Conservation (phyloP, 164 flowering plant genomes). For the Hamamelis virginiana region DNA sequence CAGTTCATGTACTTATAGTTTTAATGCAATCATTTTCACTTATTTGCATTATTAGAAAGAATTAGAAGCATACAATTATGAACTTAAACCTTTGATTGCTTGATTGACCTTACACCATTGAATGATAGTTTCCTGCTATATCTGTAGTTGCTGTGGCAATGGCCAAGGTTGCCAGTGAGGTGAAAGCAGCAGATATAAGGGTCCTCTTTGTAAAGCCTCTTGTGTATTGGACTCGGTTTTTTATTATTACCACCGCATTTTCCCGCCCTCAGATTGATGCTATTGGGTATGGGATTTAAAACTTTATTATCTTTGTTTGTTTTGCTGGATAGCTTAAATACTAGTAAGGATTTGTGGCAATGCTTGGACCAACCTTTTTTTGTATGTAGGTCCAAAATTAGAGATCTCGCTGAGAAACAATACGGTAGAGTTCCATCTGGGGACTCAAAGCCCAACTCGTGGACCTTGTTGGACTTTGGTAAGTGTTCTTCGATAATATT, state of each 20-base stretch:
- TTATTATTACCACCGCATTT: slow-evolving; percentile 93
- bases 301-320: neutral
- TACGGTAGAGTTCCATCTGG: slow-evolving; percentile 72
- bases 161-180: slow-evolving; percentile 92
- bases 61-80: neutral
- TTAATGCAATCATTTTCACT: too few relatives aligned
- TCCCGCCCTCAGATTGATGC: slow-evolving; percentile 96
- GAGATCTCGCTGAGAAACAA: slow-evolving; percentile 80
- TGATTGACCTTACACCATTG: neutral
- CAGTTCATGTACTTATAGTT: too few relatives aligned
- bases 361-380: slow-evolving; percentile 5
- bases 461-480: slow-evolving; percentile 97
- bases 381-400: slow-evolving; percentile 56
- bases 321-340: neutral
- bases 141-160: slow-evolving; percentile 80
- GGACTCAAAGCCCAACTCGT: slow-evolving; percentile 83
- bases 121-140: slow-evolving; percentile 17
- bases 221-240: slow-evolving; percentile 95
- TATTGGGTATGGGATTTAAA: slow-evolving; percentile 53
- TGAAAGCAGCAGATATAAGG: slow-evolving; percentile 86
- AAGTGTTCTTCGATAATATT: slow-evolving; percentile 16
- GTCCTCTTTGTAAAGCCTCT: slow-evolving; percentile 97
- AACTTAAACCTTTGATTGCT: neutral
- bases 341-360: neutral
- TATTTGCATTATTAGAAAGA: neutral